Evolutionary conservation across 768 basidiomycete genomes (phyloP).

Genomic region (Chiua virens): DNA sequence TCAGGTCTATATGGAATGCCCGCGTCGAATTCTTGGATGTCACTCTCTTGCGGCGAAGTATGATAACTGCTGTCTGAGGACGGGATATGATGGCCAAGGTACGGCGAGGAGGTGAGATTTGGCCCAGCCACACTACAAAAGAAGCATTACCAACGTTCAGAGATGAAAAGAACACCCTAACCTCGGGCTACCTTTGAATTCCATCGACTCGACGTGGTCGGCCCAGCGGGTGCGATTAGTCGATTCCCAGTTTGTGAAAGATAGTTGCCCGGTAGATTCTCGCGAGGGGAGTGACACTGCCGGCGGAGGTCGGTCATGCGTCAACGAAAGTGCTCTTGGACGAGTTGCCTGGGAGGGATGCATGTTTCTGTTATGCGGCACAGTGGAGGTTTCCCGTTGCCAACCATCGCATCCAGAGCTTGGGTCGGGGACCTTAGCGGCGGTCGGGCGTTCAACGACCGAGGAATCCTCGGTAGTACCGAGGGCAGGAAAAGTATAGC

Average conservation of each 20-base stretch:
- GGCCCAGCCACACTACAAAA: slow-evolving; percentile 12
- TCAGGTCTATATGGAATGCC: slow-evolving; percentile 44
- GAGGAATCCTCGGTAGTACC: neutral
- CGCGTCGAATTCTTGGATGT: slow-evolving; percentile 37
- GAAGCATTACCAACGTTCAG: slow-evolving; percentile 2
- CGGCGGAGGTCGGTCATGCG: slow-evolving; percentile 22
- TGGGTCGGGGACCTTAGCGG: neutral
- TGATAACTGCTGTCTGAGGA: slow-evolving; percentile 20
- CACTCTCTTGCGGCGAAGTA: slow-evolving; percentile 15
- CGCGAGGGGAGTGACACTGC: slow-evolving; percentile 19
- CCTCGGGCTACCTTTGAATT: slow-evolving; percentile 14
- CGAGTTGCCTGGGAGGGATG: slow-evolving; percentile 16
- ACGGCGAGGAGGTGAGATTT: slow-evolving; percentile 12
- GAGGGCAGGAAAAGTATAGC: slow-evolving; percentile 14
- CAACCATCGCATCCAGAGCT: slow-evolving; percentile 10
- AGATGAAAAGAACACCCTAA: slow-evolving; percentile 4
- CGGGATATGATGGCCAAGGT: slow-evolving; percentile 8
- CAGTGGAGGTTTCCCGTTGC: slow-evolving; percentile 7
- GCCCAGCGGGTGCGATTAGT: slow-evolving; percentile 22
- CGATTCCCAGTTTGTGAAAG: slow-evolving; percentile 28
- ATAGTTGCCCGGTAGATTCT: slow-evolving; percentile 29
- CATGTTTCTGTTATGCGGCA: neutral
- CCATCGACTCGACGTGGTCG: slow-evolving; percentile 11
- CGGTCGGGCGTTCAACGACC: neutral
- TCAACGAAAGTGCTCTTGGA: slow-evolving; percentile 32